phyloP scores from a whole-genome alignment of 352 stramenopile species.

The Pythium aquatile region DNA sequence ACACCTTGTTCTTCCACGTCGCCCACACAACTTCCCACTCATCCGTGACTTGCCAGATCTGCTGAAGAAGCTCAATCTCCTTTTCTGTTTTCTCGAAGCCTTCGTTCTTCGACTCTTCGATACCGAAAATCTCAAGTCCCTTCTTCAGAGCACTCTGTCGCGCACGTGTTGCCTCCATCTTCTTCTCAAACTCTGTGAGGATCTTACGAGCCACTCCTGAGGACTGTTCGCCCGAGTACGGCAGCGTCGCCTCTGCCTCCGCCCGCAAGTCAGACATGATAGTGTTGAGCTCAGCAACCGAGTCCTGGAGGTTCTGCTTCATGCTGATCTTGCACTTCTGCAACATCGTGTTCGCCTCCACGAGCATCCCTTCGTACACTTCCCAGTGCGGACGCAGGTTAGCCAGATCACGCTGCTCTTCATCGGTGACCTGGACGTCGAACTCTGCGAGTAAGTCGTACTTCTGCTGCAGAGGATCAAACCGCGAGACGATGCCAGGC shows the following conservation, averaged over 20 bases:
- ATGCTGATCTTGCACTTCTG: constrained; percentile 94
- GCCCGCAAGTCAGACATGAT: constrained; percentile 79
- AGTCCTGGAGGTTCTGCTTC: constrained; percentile 94
- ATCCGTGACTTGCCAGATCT: constrained; percentile 88
- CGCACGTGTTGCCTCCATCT: constrained; percentile 75
- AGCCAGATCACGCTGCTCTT: constrained; percentile 73
- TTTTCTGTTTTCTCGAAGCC: constrained; percentile 84
- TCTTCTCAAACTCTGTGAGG: constrained; percentile 87
- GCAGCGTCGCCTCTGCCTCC: constrained; percentile 72
- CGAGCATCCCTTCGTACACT: constrained; percentile 80
- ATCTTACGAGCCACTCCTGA: constrained; percentile 56
- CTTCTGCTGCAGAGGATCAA: constrained; percentile 84
- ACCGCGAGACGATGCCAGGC: constrained; percentile 61
- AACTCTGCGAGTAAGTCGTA: constrained; percentile 88
- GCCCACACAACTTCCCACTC: constrained; percentile 91
- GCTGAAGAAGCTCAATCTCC: constrained; percentile 86
- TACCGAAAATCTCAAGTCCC: constrained; percentile 92
- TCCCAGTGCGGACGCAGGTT: constrained; percentile 81
- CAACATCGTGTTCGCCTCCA: constrained; percentile 86
- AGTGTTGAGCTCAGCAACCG: constrained; percentile 80
- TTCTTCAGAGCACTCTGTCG: constrained; percentile 81
- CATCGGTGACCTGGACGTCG: constrained; percentile 86
- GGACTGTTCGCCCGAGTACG: constrained; percentile 67
- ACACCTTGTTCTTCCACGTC: constrained; percentile 91
- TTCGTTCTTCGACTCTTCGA: constrained; percentile 87